Evolutionary conservation across 2,329 filamentous ascomycete species (phyloP), one percentile per base, ranked within the genome.

Genomic region (Lecanoromycetidae sp.): DNA sequence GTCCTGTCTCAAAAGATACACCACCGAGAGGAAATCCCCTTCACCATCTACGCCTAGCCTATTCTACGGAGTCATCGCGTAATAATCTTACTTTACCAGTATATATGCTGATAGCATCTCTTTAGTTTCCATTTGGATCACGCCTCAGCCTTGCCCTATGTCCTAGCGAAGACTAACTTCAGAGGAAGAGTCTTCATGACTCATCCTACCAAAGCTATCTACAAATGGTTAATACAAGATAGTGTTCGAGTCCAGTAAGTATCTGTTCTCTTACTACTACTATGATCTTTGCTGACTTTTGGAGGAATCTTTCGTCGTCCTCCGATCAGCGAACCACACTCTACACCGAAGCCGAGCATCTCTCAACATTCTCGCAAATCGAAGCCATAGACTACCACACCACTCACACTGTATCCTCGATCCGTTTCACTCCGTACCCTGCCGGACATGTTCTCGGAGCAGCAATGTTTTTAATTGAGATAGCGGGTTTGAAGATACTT

Each of bases 161-260:
- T 98, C 50, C 76, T 98, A 55, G 85, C 90, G 55, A 98, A 98
- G 70, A 96, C 91, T 30, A 95, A 95, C 65, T 98, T 98, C 71
- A 83, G 84, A 55, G 91, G 91, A 40, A 80, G 88, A 19, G 90
- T 96, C 52, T 96, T 95, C 70, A 98, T 96, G 90, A 98, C 91
- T 43, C 91, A 98, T 70, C 87, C 91, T 1, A 98, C 91, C 38
- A 96, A 98, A 66, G 91, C 91, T 57, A 98, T 98, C 63, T 98
- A 98, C 76, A 96, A 96, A 68, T 96, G 91, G 90, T 79, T 96
- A 43, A 95, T 96, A 53, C 87, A 94, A 65, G 91, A 98, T 66
- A 94, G 87, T 56, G 86, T 98, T 36, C 82, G 91, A 50, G 88
- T 98, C 25, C 83, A 82, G 61, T 84, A 80, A 59, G 80, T 76